These are phyloP conservation scores for Gamarada debralockiae DNA, from an alignment of 495 filamentous ascomycete genomes.

Conservation along the genomic window DNA sequence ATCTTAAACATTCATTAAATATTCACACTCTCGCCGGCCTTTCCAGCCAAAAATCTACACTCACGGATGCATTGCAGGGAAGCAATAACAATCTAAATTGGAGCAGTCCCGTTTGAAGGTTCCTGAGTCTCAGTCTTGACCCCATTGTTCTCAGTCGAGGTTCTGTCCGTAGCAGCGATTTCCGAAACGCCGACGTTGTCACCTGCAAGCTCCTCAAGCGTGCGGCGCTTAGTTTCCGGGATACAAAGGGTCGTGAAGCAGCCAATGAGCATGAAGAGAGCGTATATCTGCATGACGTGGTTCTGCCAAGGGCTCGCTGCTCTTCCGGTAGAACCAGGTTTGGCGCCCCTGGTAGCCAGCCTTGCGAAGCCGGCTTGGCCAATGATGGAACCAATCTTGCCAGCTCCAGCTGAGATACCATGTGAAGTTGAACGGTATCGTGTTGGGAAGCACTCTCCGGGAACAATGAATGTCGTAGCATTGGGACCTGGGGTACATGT, in stretches of 20 bases:
- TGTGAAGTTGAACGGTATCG: slow-evolving; percentile 78
- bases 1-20: no score
- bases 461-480: slow-evolving; percentile 84
- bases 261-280: slow-evolving; percentile 77
- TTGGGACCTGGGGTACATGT: no score
- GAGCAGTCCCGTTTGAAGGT: no score
- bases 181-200: no score
- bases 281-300: slow-evolving; percentile 75
- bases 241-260: slow-evolving; percentile 62
- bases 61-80: no score
- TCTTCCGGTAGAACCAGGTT: slow-evolving; percentile 30
- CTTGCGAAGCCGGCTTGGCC: not conserved
- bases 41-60: no score
- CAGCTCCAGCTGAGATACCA: slow-evolving; percentile 72
- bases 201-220: slow-evolving; percentile 18
- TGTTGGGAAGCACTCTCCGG: slow-evolving; percentile 84
- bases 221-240: slow-evolving; percentile 64
- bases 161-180: no score
- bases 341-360: not conserved
- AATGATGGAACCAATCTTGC: not conserved
- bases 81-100: no score
- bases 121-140: no score
- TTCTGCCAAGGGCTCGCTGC: slow-evolving; percentile 68
- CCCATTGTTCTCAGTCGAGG: no score
- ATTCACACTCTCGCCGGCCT: no score